Evolutionary conservation across 352 stramenopile species (phyloP), one percentile per base, ranked within the genome.

Genomic region (Pythium vanterpoolii): DNA sequence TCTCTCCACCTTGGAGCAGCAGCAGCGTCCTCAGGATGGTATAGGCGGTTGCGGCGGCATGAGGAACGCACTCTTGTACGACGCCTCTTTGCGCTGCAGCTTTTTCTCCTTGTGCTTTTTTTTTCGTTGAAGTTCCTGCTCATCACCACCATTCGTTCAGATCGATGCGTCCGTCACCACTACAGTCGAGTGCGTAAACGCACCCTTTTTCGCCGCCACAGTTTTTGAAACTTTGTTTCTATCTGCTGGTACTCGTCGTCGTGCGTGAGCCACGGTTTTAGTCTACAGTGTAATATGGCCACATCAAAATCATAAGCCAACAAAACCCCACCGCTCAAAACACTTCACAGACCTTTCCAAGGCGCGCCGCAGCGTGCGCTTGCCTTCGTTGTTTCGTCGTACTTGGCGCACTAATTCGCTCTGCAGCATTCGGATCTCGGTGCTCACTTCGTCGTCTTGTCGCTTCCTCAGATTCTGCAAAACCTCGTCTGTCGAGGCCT

Each of bases 101-200:
- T 90, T 91, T 69, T 89, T 89, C 44, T 85, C 74, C 18, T 82
- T 83, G 57, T 86, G 73, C 51, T 86, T 89, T 47, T 76, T 82
- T 68, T 90, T 90, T 3, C 78, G 72, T 45, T 85, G 73, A 45
- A 84, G 46, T 45, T 91, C 82, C 82, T 91, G 49, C 24, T 42
- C 23, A 27, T 33, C 24, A 63, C 8, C 10, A 52, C 13, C n/a
- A n/a, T n/a, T n/a, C n/a, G n/a, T n/a, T n/a, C n/a, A n/a, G n/a
- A n/a, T n/a, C n/a, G n/a, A n/a, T n/a, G n/a, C n/a, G n/a, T n/a
- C n/a, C n/a, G n/a, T 8, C 33, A 14, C 33, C 8, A 39, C 8
- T 14, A 39, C 33, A 14, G 8, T 39, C 8, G 33, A 14, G 14
- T 39, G 8, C 33, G 33, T 30, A 21, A 36, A 30, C 64, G 50